Base-by-base conservation (phyloP, 2,329 filamentous ascomycete genomes). In the Scopulariopsis brevicaulis region DNA sequence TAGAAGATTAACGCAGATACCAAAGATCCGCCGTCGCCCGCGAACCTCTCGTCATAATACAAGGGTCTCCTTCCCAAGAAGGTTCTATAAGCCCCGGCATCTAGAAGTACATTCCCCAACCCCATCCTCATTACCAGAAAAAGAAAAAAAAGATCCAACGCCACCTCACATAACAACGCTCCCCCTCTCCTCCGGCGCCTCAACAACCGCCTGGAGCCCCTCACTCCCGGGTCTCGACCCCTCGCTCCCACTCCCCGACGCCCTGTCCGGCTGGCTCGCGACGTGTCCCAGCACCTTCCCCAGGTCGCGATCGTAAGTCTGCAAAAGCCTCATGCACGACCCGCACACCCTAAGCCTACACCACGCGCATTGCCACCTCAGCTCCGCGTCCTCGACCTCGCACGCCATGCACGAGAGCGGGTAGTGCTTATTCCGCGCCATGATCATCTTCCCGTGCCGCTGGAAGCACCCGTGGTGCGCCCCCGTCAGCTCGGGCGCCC, bases 371-470 rank as follows among this genome's bases (percentile, higher is more conserved):
- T 70, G 71, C 67, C 70, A 76, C 40, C 79, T 74, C 61, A 74
- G 68, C 52, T 74, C 71, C 7, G 65, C 63, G 59, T 81, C 77
- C 55, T 71, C 69, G 59, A 69, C 71, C 56, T 72, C 71, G 66
- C 81, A 84, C 3, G 75, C 72, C 66, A 81, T 77, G 65, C 81
- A 84, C 12, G 77, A 71, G 22, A 83, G 70, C 1, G 79, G 72
- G 64, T 81, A 78, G 63, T 74, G 65, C 53, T 65, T 67, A 66
- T 83, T 83, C 60, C 69, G 68, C 57, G 74, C 73, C 43, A 72
- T 68, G 57, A 76, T 71, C 75, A 83, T 79, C 53, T 67, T 71
- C 53, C 65, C 65, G 64, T 84, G 81, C 3, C 66, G 65, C 48
- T 74, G 73, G 59, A 77, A 72, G 66, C 81, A 84, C 59, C 68